Evolutionary conservation across 2,329 filamentous ascomycete species (phyloP).

Genomic region (Leptoxyphium fumago): DNA sequence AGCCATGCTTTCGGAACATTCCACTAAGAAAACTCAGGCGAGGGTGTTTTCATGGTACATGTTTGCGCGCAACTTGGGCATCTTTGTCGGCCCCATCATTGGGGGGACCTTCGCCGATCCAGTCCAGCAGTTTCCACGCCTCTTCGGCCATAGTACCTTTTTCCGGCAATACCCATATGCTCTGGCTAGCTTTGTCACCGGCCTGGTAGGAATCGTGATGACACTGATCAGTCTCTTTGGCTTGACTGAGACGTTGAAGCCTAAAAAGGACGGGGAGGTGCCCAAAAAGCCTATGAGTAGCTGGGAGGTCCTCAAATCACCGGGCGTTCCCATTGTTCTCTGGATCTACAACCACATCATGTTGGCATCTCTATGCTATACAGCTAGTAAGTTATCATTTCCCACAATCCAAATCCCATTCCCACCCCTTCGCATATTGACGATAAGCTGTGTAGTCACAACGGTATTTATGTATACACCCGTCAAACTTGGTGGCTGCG

Average conservation of each 20-base stretch:
- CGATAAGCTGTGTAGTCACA: constrained; percentile 24
- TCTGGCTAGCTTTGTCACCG: constrained; percentile 46
- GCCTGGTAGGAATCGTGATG: constrained; percentile 37
- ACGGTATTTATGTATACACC: constrained; percentile 56
- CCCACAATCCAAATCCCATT: background rate
- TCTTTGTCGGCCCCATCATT: constrained; percentile 55
- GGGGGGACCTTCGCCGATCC: constrained; percentile 54
- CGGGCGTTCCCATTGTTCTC: constrained; percentile 52
- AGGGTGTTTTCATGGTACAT: constrained; percentile 63
- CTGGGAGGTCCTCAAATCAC: constrained; percentile 42
- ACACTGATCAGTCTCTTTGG: constrained; percentile 40
- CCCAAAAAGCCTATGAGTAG: constrained; percentile 27
- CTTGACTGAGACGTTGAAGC: constrained; percentile 33
- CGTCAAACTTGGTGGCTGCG: constrained; percentile 47
- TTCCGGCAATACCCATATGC: constrained; percentile 52
- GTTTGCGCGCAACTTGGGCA: constrained; percentile 58
- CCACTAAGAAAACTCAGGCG: constrained; percentile 55
- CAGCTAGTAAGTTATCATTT: constrained; percentile 28
- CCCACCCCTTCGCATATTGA: background rate
- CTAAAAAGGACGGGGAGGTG: constrained; percentile 3
- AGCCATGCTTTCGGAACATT: constrained; percentile 63
- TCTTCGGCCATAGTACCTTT: constrained; percentile 43
- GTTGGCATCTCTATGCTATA: constrained; percentile 57
- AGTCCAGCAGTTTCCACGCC: constrained; percentile 43
- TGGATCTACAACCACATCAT: constrained; percentile 51